phyloP scores from a whole-genome alignment of 2,329 filamentous ascomycete genomes.

The Saccharata proteae region DNA sequence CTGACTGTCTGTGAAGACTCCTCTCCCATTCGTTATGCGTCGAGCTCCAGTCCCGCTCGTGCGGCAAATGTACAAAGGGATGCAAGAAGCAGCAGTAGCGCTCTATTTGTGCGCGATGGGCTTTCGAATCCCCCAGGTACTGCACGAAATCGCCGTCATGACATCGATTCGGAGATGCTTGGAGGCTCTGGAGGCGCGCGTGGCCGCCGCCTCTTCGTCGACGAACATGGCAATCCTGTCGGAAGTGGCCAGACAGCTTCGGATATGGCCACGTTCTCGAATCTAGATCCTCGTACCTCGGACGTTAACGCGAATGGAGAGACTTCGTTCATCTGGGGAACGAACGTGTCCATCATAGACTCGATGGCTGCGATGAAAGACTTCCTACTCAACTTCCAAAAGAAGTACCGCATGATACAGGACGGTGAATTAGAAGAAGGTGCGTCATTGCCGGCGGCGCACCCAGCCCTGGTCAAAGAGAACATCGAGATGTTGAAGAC shows the following conservation, averaged over 20 bases:
- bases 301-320: slow-evolving; percentile 84
- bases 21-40: slow-evolving; percentile 81
- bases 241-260: slow-evolving; percentile 36
- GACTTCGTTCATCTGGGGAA: slow-evolving; percentile 86
- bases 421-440: slow-evolving; percentile 67
- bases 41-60: slow-evolving; percentile 76
- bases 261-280: slow-evolving; percentile 52
- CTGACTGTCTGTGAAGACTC: slow-evolving; percentile 50
- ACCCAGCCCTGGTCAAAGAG: slow-evolving; percentile 64
- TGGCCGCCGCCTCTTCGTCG: slow-evolving; percentile 49
- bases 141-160: slow-evolving; percentile 61
- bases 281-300: slow-evolving; percentile 70
- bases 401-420: slow-evolving; percentile 85
- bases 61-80: slow-evolving; percentile 44
- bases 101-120: slow-evolving; percentile 65
- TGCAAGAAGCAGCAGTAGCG: slow-evolving; percentile 71
- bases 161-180: slow-evolving; percentile 72
- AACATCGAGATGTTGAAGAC: slow-evolving; percentile 79
- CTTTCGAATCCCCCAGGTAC: slow-evolving; percentile 39
- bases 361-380: slow-evolving; percentile 81
- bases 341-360: slow-evolving; percentile 87
- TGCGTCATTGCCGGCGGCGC: slow-evolving; percentile 53
- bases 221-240: slow-evolving; percentile 50
- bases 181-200: slow-evolving; percentile 36
- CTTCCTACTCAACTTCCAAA: slow-evolving; percentile 82